Percentiles rank a stretch among this genome's conserved stretches.
These are phyloP conservation scores for Nitzschia inconspicua DNA, from an alignment of 108 stramenopile genomes.

Conservation along the genomic window DNA sequence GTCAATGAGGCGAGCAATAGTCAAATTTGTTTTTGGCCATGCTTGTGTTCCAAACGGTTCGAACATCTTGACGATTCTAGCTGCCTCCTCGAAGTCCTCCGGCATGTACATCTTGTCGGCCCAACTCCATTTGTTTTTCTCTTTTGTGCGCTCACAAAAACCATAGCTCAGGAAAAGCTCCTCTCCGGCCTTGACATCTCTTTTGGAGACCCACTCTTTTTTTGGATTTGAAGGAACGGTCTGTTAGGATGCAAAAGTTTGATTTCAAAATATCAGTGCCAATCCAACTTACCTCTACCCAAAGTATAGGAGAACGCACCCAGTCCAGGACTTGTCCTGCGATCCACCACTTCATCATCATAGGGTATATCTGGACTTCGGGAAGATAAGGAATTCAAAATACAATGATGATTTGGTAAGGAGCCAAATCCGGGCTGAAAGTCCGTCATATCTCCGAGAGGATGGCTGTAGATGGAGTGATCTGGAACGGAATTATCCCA, in stretches of 20 bases:
- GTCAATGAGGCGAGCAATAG: not conserved
- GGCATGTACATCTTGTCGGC: not conserved
- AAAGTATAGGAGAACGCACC: slow-evolving; percentile 43
- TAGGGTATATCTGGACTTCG: slow-evolving; percentile 9
- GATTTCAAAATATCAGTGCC: too few species aligned
- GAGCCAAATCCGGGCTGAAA: slow-evolving; percentile 37
- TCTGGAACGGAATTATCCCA: not conserved
- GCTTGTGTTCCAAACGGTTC: not conserved
- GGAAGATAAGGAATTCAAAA: slow-evolving; percentile 8
- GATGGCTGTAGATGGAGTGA: slow-evolving; percentile 1
- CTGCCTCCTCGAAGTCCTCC: slow-evolving; percentile 3
- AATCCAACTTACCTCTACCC: too few species aligned
- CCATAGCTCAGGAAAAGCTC: slow-evolving; percentile 10
- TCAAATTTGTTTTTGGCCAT: not conserved
- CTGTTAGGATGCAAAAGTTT: too few species aligned
- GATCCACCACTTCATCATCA: slow-evolving; percentile 13
- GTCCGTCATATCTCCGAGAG: slow-evolving; percentile 8
- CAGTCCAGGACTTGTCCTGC: slow-evolving; percentile 9
- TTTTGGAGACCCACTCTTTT: too few species aligned
- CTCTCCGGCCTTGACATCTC: too few species aligned
- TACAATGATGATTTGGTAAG: slow-evolving; percentile 43
- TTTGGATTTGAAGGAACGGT: too few species aligned
- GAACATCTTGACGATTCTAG: not conserved
- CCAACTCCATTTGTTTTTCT: not conserved
- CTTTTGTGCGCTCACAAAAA: not conserved